Evolutionary conservation across 768 basidiomycete species (phyloP).

Genomic region (Mycena olivaceomarginata): DNA sequence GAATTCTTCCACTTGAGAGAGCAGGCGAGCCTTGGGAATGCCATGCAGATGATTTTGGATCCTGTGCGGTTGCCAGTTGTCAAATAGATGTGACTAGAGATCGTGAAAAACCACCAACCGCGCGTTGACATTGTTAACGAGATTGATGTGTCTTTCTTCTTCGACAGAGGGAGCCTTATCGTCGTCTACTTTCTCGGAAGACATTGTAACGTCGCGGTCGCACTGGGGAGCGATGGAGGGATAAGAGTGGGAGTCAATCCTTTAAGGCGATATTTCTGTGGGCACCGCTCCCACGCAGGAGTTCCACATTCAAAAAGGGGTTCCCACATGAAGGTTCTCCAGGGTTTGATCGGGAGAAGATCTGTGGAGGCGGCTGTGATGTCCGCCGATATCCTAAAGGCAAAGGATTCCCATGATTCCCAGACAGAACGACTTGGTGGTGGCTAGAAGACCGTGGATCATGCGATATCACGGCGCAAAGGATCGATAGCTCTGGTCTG

Average conservation of each 20-base stretch:
- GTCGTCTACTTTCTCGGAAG: conserved; percentile 2
- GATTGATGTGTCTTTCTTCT: neutral
- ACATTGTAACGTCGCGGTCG: neutral
- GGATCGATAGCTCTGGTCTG: too few relatives aligned
- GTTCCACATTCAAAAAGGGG: neutral
- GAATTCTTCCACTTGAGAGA: conserved; percentile 58
- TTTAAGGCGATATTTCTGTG: neutral
- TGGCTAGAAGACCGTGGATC: too few relatives aligned
- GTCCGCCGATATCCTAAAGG: neutral
- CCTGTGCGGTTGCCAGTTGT: neutral
- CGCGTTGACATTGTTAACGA: neutral
- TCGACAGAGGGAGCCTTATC: neutral
- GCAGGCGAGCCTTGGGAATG: neutral
- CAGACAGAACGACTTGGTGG: neutral
- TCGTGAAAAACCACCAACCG: neutral
- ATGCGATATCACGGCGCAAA: too few relatives aligned
- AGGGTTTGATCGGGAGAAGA: neutral
- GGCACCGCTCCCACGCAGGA: neutral
- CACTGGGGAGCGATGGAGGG: neutral
- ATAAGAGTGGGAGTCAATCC: neutral
- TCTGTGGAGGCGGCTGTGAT: neutral
- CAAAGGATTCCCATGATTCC: neutral
- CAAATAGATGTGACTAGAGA: neutral
- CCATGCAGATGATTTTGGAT: conserved; percentile 1
- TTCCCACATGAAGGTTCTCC: neutral